These are phyloP conservation scores for Mimosa pudica DNA, from an alignment of 306 rosid species.

Conservation along the genomic window DNA sequence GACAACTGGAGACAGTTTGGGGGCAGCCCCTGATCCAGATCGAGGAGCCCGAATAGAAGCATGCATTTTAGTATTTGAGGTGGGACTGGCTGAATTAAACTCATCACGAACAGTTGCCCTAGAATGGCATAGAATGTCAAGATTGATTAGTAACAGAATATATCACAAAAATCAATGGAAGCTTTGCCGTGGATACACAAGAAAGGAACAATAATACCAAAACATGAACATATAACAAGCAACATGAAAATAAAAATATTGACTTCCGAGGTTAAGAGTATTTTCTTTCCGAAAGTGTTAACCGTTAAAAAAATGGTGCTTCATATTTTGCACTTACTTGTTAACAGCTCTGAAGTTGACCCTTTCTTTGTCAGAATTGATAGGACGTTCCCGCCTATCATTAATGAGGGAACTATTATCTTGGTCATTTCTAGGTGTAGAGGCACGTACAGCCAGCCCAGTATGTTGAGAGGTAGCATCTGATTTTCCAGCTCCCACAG, in stretches of 20 bases:
- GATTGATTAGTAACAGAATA: slow-evolving; percentile 25
- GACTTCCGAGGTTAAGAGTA: slow-evolving; percentile 18
- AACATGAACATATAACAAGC: slow-evolving; percentile 34
- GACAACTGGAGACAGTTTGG: slow-evolving; percentile 87
- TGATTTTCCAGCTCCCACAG: slow-evolving; percentile 73
- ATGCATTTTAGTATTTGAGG: slow-evolving; percentile 67
- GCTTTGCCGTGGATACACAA: slow-evolving; percentile 14
- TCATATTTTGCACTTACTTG: slow-evolving; percentile 59
- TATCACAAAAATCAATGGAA: slow-evolving; percentile 26
- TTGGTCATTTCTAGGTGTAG: slow-evolving; percentile 77
- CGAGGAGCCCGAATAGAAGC: slow-evolving; percentile 90
- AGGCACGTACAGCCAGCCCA: slow-evolving; percentile 77
- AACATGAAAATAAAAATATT: slow-evolving; percentile 3
- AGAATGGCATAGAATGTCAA: slow-evolving; percentile 36
- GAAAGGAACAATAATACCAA: slow-evolving; percentile 20
- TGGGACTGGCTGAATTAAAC: slow-evolving; percentile 79
- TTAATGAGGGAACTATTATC: slow-evolving; percentile 65
- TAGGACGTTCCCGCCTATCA: slow-evolving; percentile 83
- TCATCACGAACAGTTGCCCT: slow-evolving; percentile 89
- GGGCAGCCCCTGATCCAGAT: slow-evolving; percentile 73
- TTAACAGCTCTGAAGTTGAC: slow-evolving; percentile 75
- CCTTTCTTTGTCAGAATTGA: slow-evolving; percentile 83
- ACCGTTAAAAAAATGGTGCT: slow-evolving; percentile 31
- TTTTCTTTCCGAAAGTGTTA: slow-evolving; percentile 15
- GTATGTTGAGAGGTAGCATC: slow-evolving; percentile 75